These are phyloP conservation scores for Myxozyma geophila DNA, from an alignment of 805 yeast species.

Conservation along the genomic window DNA sequence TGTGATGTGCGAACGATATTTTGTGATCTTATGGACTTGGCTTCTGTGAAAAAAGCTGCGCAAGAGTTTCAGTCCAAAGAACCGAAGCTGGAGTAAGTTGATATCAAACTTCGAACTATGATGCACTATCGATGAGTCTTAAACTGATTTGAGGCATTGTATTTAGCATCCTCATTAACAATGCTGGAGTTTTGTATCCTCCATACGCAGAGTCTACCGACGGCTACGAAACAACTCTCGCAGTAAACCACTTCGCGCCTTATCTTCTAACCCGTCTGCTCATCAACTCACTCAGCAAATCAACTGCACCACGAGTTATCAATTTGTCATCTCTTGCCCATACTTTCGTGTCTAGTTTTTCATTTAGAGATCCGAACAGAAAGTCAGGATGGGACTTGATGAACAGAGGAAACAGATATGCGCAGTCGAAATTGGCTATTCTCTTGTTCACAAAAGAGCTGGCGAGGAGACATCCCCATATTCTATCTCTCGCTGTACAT, in stretches of 20 bases:
- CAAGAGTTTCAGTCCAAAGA: slow-evolving; percentile 24
- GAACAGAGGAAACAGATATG: slow-evolving; percentile 21
- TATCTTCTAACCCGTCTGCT: slow-evolving; percentile 62
- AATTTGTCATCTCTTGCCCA: slow-evolving; percentile 32
- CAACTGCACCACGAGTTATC: slow-evolving; percentile 30
- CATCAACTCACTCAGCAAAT: slow-evolving; percentile 20
- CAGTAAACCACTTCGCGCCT: slow-evolving; percentile 77
- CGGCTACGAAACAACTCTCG: slow-evolving; percentile 78
- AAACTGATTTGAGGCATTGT: not conserved
- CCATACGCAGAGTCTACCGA: slow-evolving; percentile 68
- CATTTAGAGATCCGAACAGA: slow-evolving; percentile 28
- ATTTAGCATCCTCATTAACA: slow-evolving; percentile 60
- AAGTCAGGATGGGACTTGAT: slow-evolving; percentile 13
- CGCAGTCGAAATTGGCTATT: slow-evolving; percentile 34
- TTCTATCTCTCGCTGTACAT: slow-evolving; percentile 30
- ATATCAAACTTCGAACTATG: too few relatives aligned
- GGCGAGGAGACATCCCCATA: slow-evolving; percentile 29
- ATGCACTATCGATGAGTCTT: not conserved
- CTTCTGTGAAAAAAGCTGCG: slow-evolving; percentile 15
- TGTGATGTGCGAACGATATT: slow-evolving; percentile 4
- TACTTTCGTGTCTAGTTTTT: slow-evolving; percentile 9
- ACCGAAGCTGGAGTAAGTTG: slow-evolving; percentile 49
- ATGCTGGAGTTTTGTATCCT: slow-evolving; percentile 82
- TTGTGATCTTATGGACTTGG: slow-evolving; percentile 21
- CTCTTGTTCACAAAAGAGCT: slow-evolving; percentile 28